Base-by-base conservation (phyloP, 129 eudicot species). In the Oenanthe sinensis region DNA sequence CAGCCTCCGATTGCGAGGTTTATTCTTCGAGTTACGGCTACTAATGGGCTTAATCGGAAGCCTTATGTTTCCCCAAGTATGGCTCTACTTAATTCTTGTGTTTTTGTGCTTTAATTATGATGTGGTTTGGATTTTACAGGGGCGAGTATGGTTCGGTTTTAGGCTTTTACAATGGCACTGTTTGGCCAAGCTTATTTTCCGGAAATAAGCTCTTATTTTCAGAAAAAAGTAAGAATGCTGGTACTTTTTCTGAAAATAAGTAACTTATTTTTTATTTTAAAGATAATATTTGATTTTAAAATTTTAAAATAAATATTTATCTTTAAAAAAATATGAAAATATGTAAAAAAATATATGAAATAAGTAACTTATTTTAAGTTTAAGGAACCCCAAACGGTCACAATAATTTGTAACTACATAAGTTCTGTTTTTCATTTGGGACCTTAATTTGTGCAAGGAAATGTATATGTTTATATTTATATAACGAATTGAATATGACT, bases 1-100 rank as follows among this genome's bases (percentile, higher is more conserved):
- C 96, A 91, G 74, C 98, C 98, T 45, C 98, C 98, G 43, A 52
- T 94, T 50, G 97, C 98, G 9, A 85, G 89, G 15, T 94, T 94
- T 78, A 83, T 94, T 73, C 74, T 94, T 5, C 84, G 92, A 42
- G 92, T 94, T 37, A 79, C 96, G 72, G 76, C 87, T 63, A 14
- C 88, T 26, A 91, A 84, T 60, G 77, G 15, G 15, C 68, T 82
- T 45, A 88, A 83, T 80, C 96, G 98, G 74, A 79, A 87, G 45
- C 96, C 93, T 10, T 87, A 78, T 63, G 72, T 94, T 55, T 91
- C 96, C 44, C 97, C 97, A 17, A 82, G 98, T 94, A 80, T 19
- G 84, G 0, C 39, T 36, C 5, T 39, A 0, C 1, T 17, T 39
- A 0, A 3, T 39, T 39, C 5, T 39, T 39, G 5, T 39, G 42